Percentiles rank a stretch among this genome's conserved stretches.
These are phyloP conservation scores for Sugiyamaella paludigena DNA, from an alignment of 1,139 yeast genomes.

Conservation along the genomic window DNA sequence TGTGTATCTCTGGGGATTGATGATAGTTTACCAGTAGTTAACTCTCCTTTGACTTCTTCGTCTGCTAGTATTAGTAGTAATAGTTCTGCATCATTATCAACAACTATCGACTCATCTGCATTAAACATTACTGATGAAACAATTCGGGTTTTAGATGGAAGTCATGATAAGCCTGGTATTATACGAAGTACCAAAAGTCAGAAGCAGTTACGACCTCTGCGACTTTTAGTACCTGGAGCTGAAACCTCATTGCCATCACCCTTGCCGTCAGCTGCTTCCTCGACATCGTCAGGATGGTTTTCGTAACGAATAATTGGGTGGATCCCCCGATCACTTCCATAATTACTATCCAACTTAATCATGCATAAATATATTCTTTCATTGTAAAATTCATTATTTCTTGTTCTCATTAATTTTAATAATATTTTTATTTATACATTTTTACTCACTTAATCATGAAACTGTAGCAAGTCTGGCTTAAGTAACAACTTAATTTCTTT, in stretches of 20 bases:
- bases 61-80: conserved; percentile 16
- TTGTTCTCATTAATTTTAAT: no score
- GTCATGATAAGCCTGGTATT: conserved; percentile 1
- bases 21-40: background rate
- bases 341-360: no score
- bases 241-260: conserved; percentile 6
- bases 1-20: conserved; percentile 6
- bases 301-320: background rate
- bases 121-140: conserved; percentile 10
- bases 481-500: no score
- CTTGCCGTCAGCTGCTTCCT: conserved; percentile 5
- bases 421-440: no score
- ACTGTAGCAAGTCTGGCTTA: no score
- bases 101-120: conserved; percentile 7
- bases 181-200: conserved; percentile 18
- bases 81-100: conserved; percentile 9
- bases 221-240: conserved; percentile 15
- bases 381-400: no score
- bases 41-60: conserved; percentile 10
- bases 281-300: conserved; percentile 9
- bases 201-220: conserved; percentile 24
- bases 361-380: no score
- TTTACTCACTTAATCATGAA: no score
- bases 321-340: no score
- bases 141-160: no score